Evolutionary conservation across 768 basidiomycete species (phyloP).

Genomic region (Sporobolomyces roseus): DNA sequence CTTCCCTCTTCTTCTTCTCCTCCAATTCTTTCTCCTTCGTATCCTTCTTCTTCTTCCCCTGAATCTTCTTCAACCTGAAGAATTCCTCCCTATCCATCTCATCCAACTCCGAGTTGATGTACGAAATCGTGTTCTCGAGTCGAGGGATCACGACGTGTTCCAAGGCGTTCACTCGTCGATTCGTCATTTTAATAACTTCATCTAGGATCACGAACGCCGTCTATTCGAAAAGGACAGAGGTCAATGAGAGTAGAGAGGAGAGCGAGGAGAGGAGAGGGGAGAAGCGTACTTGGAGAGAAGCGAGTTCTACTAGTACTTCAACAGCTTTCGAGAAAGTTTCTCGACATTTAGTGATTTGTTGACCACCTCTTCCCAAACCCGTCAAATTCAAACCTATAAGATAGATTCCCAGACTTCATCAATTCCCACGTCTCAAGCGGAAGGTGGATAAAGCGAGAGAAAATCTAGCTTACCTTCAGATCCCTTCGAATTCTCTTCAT

Average conservation of each 20-base stretch:
- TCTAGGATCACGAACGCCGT: slow-evolving; percentile 98
- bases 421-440: no score
- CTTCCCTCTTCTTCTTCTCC: slow-evolving; percentile 43
- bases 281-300: slow-evolving; percentile 59
- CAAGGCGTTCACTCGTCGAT: slow-evolving; percentile 96
- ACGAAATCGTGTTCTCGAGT: slow-evolving; percentile 95
- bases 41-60: slow-evolving; percentile 45
- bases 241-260: background rate
- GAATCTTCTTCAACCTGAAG: slow-evolving; percentile 54
- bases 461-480: background rate
- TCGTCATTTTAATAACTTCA: slow-evolving; percentile 98
- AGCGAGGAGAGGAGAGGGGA: slow-evolving; percentile 37
- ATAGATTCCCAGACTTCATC: no score
- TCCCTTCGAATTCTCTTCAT: slow-evolving; percentile 41
- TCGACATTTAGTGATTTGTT: slow-evolving; percentile 88
- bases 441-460: background rate
- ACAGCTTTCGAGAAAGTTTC: slow-evolving; percentile 98
- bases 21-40: slow-evolving; percentile 38
- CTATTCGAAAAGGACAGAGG: slow-evolving; percentile 51
- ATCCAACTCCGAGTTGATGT: slow-evolving; percentile 93
- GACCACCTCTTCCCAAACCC: slow-evolving; percentile 91
- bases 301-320: slow-evolving; percentile 93
- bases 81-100: slow-evolving; percentile 79
- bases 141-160: slow-evolving; percentile 95
- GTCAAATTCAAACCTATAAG: slow-evolving; percentile 86